phyloP scores from a whole-genome alignment of 2,329 filamentous ascomycete genomes.

The Lasiodiplodia citricola region DNA sequence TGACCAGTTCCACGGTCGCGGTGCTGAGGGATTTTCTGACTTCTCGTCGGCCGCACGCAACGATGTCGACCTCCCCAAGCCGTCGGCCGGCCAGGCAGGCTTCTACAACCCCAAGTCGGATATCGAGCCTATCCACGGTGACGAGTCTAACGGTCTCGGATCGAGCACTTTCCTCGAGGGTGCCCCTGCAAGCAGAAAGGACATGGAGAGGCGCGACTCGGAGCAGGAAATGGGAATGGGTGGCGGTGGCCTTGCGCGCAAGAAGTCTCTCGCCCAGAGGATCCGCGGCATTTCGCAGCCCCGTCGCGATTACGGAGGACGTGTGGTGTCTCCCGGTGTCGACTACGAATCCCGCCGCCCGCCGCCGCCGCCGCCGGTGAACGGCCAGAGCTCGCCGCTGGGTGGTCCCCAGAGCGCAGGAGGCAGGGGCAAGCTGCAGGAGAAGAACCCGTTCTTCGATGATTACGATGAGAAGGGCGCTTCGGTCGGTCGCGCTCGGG shows the following conservation, averaged over 20 bases:
- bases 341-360: conserved; percentile 50
- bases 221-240: conserved; percentile 61
- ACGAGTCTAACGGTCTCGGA: conserved; percentile 82
- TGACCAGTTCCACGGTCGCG: conserved; percentile 82
- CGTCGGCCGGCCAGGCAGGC: conserved; percentile 41
- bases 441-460: conserved; percentile 79
- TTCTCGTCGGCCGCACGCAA: conserved; percentile 56
- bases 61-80: conserved; percentile 33
- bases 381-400: conserved; percentile 12
- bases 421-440: conserved; percentile 47
- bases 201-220: conserved; percentile 76
- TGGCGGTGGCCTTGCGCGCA: conserved; percentile 70
- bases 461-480: conserved; percentile 75
- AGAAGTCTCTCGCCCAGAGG: conserved; percentile 93
- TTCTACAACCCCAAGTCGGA: conserved; percentile 48
- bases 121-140: conserved; percentile 77
- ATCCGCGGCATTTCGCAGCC: conserved; percentile 82
- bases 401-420: conserved; percentile 45
- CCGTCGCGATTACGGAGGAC: conserved; percentile 59
- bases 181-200: conserved; percentile 80
- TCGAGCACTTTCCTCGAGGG: conserved; percentile 97
- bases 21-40: conserved; percentile 86
- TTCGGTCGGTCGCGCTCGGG: conserved; percentile 48
- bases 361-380: conserved; percentile 26
- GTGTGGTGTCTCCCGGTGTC: conserved; percentile 57